These are phyloP conservation scores for Esteya vermicola DNA, from an alignment of 2,329 filamentous ascomycete species.

Conservation along the genomic window DNA sequence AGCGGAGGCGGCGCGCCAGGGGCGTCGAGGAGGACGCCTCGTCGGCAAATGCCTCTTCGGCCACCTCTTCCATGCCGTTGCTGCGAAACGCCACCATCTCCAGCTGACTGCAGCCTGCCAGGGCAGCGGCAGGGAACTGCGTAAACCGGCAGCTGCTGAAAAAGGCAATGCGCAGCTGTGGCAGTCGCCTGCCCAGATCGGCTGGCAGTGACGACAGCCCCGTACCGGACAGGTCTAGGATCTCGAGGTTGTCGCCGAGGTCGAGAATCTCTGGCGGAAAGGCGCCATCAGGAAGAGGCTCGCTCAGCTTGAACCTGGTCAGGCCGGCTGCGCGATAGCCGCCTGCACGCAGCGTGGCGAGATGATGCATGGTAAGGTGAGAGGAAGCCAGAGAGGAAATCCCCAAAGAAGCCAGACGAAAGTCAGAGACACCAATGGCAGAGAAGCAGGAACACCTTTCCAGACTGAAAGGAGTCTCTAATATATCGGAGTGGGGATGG, in stretches of 20 bases:
- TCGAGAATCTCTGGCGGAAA: slow-evolving; percentile 27
- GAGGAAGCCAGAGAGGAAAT: background rate
- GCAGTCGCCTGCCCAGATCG: slow-evolving; percentile 21
- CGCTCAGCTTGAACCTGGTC: slow-evolving; percentile 21
- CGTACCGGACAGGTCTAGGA: slow-evolving; percentile 33
- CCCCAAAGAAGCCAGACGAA: too few relatives aligned
- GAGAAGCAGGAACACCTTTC: too few relatives aligned
- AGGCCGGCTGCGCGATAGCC: slow-evolving; percentile 16
- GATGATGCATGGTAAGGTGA: slow-evolving; percentile 15
- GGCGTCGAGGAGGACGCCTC: slow-evolving; percentile 5
- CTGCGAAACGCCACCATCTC: slow-evolving; percentile 34
- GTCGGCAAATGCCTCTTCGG: slow-evolving; percentile 17
- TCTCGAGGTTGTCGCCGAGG: slow-evolving; percentile 25
- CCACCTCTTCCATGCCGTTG: slow-evolving; percentile 28
- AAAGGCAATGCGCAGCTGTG: slow-evolving; percentile 29
- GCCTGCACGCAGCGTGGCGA: slow-evolving; percentile 17
- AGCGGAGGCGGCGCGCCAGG: slow-evolving; percentile 27
- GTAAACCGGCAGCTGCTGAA: slow-evolving; percentile 30
- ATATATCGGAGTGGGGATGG: too few relatives aligned
- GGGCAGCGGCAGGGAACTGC: slow-evolving; percentile 22
- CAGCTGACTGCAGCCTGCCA: slow-evolving; percentile 27
- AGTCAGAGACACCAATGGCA: too few relatives aligned
- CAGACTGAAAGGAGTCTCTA: too few relatives aligned
- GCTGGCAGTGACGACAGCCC: slow-evolving; percentile 24
- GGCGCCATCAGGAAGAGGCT: slow-evolving; percentile 13